A percentile compares a stretch with the other conserved stretches of the same genome.
phyloP scores from a whole-genome alignment of 2,329 filamentous ascomycete genomes.

The Epichloe bromicola region DNA sequence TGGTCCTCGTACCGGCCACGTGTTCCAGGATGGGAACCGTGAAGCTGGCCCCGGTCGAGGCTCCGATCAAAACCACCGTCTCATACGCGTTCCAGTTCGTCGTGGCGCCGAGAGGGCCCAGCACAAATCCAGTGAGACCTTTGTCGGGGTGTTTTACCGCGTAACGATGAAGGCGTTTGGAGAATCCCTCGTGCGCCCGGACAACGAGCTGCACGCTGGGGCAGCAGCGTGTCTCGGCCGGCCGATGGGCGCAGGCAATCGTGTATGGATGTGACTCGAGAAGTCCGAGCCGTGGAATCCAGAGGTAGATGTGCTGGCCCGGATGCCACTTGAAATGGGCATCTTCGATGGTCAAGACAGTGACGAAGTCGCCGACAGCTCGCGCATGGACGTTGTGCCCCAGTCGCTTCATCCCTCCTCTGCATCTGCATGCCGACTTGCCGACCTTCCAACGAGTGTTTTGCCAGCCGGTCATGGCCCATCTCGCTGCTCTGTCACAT shows the following conservation, averaged over 20 bases:
- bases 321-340: constrained; percentile 46
- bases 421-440: constrained; percentile 32
- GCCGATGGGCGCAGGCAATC: constrained; percentile 41
- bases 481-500: constrained; percentile 46
- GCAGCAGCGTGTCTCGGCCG: constrained; percentile 39
- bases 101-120: constrained; percentile 43
- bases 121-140: constrained; percentile 30
- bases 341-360: constrained; percentile 45
- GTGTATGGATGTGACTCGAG: constrained; percentile 49
- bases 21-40: constrained; percentile 46
- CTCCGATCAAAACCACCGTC: constrained; percentile 45
- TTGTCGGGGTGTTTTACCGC: constrained; percentile 25
- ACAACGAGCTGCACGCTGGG: constrained; percentile 48
- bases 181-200: constrained; percentile 43
- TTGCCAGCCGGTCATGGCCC: constrained; percentile 34
- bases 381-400: constrained; percentile 39
- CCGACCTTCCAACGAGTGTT: constrained; percentile 34
- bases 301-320: constrained; percentile 49
- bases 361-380: constrained; percentile 37
- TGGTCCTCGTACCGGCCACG: constrained; percentile 27
- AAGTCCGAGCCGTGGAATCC: constrained; percentile 40
- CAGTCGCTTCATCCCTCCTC: constrained; percentile 33
- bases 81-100: constrained; percentile 46
- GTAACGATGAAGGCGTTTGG: constrained; percentile 35
- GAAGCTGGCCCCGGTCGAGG: constrained; percentile 51